Evolutionary conservation across 2,329 filamentous ascomycete genomes (phyloP).

Genomic region (Apiospora pterosperma): DNA sequence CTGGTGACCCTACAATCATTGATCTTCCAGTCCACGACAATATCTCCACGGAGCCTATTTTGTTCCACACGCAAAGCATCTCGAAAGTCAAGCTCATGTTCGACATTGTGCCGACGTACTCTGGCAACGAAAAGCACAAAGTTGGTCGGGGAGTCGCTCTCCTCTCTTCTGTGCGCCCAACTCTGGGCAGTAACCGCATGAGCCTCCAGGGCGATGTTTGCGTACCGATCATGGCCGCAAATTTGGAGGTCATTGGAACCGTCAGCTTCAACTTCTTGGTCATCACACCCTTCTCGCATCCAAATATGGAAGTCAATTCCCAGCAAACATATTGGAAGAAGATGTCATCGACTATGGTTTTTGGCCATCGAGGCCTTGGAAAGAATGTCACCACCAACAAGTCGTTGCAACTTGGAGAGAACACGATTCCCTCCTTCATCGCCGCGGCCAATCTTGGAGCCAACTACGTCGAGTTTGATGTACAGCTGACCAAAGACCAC

Average conservation of each 20-base stretch:
- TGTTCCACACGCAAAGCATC: constrained; percentile 77
- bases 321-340: constrained; percentile 97
- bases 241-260: constrained; percentile 84
- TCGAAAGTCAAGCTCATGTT: constrained; percentile 86
- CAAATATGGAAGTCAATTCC: constrained; percentile 87
- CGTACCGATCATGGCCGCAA: constrained; percentile 83
- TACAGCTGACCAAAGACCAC: constrained; percentile 97
- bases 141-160: constrained; percentile 87
- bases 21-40: constrained; percentile 94
- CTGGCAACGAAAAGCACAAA: constrained; percentile 82
- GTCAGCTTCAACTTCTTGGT: constrained; percentile 97
- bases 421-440: constrained; percentile 94
- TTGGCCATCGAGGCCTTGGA: constrained; percentile 71
- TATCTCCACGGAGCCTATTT: constrained; percentile 87
- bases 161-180: constrained; percentile 80
- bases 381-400: constrained; percentile 84
- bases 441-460: constrained; percentile 90
- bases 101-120: constrained; percentile 93
- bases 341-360: constrained; percentile 80
- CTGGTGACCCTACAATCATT: constrained; percentile 82
- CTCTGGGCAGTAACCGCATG: constrained; percentile 80
- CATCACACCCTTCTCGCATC: constrained; percentile 90
- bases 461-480: constrained; percentile 74
- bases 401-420: constrained; percentile 92
- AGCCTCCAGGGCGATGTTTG: constrained; percentile 89